These are phyloP conservation scores for Takashimella koratensis DNA, from an alignment of 1,284 basidiomycete genomes.

Conservation along the genomic window DNA sequence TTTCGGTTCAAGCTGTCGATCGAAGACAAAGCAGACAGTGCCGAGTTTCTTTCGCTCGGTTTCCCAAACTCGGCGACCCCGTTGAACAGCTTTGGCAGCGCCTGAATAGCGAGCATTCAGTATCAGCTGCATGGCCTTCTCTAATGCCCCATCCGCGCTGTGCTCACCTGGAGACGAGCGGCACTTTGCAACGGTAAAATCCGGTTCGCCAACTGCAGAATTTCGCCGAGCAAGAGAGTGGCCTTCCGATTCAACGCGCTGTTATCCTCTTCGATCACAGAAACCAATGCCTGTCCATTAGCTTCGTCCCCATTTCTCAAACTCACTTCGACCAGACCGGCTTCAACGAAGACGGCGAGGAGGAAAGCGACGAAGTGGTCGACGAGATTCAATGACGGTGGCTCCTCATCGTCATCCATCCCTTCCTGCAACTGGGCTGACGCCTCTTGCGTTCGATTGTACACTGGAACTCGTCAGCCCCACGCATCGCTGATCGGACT, in stretches of 20 bases:
- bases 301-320: not conserved
- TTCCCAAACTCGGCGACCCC: slow-evolving; percentile 75
- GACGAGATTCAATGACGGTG: slow-evolving; percentile 71
- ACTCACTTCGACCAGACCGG: slow-evolving; percentile 78
- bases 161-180: slow-evolving; percentile 72
- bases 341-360: slow-evolving; percentile 77
- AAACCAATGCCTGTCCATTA: slow-evolving; percentile 64
- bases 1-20: slow-evolving; percentile 92
- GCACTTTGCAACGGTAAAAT: slow-evolving; percentile 81
- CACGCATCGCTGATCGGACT: no score
- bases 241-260: slow-evolving; percentile 76
- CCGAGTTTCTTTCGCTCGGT: slow-evolving; percentile 62
- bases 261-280: slow-evolving; percentile 68
- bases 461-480: slow-evolving; percentile 24
- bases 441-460: slow-evolving; percentile 39
- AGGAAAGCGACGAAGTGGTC: slow-evolving; percentile 94
- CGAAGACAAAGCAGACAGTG: slow-evolving; percentile 76
- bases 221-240: slow-evolving; percentile 84
- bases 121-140: not conserved
- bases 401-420: slow-evolving; percentile 46
- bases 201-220: slow-evolving; percentile 81
- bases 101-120: slow-evolving; percentile 51
- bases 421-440: slow-evolving; percentile 33
- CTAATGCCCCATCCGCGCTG: no score
- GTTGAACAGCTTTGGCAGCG: slow-evolving; percentile 79